Conservation (phyloP, 148 eudicot species). For the Diospyros lotus region DNA sequence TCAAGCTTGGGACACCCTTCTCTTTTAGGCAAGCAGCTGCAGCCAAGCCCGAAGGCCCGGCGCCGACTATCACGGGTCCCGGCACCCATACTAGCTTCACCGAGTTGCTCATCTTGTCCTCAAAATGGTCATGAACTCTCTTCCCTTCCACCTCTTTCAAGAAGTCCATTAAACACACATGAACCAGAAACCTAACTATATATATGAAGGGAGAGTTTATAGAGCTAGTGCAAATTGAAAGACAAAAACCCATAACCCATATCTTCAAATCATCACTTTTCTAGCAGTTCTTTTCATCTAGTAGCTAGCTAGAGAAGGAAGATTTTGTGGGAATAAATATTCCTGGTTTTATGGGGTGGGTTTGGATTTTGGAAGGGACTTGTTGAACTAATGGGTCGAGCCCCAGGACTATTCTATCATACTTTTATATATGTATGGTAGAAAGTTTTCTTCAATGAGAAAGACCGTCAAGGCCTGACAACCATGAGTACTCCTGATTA, state of each 20-base stretch:
- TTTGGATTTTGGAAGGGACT: not conserved
- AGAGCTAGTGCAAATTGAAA: not conserved
- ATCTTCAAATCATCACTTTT: not conserved
- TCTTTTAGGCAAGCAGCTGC: slow-evolving; percentile 47
- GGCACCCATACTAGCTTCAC: slow-evolving; percentile 32
- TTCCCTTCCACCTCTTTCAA: slow-evolving; percentile 41
- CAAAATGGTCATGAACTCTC: slow-evolving; percentile 35
- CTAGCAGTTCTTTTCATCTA: not conserved
- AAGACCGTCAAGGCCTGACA: no score
- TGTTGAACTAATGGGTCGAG: not conserved
- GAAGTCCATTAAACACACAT: slow-evolving; percentile 20
- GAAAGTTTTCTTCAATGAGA: no score
- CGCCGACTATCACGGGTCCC: slow-evolving; percentile 61
- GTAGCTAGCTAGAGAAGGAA: not conserved
- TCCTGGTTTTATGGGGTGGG: not conserved
- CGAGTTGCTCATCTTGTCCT: not conserved
- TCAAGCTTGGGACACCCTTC: slow-evolving; percentile 41
- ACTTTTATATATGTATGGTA: no score
- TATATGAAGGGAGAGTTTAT: not conserved
- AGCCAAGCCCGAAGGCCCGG: slow-evolving; percentile 71
- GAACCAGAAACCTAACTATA: not conserved
- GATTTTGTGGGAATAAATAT: slow-evolving; percentile 1
- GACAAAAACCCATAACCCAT: not conserved
- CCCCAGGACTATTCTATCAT: no score
- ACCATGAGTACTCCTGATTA: no score